Conservation (phyloP, 768 basidiomycete species). For the Mycena chlorophos region DNA sequence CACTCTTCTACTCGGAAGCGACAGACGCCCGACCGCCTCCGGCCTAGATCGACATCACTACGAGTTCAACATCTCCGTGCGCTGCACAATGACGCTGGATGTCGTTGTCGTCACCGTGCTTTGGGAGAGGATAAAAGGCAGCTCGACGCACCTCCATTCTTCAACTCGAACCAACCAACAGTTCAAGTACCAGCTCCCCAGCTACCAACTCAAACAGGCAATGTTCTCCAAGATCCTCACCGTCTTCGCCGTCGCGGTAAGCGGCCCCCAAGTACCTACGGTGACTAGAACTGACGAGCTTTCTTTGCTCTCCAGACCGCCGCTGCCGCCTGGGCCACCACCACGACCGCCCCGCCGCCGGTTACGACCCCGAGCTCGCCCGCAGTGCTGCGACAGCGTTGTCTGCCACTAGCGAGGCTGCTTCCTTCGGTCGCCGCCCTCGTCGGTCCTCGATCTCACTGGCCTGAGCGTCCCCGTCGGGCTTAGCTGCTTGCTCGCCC, state of each 20-base stretch:
- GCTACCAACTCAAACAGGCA: not conserved
- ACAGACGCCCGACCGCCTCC: too few relatives aligned
- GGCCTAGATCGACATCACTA: too few relatives aligned
- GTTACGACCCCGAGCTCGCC: slow-evolving; percentile 11
- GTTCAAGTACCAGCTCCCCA: not conserved
- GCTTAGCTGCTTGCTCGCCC: slow-evolving; percentile 17
- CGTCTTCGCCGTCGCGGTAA: slow-evolving; percentile 1
- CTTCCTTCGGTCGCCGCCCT: not conserved
- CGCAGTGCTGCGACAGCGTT: slow-evolving; percentile 19
- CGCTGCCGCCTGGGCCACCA: slow-evolving; percentile 15
- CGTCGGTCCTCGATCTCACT: slow-evolving; percentile 11
- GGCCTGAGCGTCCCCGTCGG: slow-evolving; percentile 14
- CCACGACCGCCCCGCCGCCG: slow-evolving; percentile 6
- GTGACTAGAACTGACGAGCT: not conserved
- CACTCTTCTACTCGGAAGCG: too few relatives aligned
- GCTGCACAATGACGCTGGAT: too few relatives aligned
- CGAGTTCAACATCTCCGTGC: too few relatives aligned
- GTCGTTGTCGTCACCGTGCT: too few relatives aligned
- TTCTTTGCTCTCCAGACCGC: slow-evolving; percentile 8
- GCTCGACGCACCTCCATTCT: not conserved
- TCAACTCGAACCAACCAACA: slow-evolving; percentile 1
- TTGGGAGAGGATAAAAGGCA: not conserved
- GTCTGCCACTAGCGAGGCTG: slow-evolving; percentile 10
- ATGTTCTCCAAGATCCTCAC: slow-evolving; percentile 1
- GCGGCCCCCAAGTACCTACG: not conserved